Conservation (phyloP, 176 grass and related monocot genomes). For the Paspalum notatum region DNA sequence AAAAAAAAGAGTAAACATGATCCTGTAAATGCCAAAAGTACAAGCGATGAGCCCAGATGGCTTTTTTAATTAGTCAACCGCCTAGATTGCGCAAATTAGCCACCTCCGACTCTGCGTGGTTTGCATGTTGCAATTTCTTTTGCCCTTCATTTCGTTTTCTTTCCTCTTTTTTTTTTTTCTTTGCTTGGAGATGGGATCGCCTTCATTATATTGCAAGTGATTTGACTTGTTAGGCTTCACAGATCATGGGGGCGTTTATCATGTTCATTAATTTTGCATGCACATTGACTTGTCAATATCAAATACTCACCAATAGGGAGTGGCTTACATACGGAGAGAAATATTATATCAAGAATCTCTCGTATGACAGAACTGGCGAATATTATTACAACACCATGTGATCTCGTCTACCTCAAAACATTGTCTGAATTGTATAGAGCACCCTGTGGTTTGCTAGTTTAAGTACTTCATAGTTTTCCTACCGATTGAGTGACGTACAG, state of each 20-base stretch:
- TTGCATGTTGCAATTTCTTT: neutral
- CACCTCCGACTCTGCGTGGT: too few species aligned
- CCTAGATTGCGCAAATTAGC: too few species aligned
- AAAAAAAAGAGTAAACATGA: too few species aligned
- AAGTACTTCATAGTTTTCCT: neutral
- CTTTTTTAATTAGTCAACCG: too few species aligned
- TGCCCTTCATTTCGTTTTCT: neutral
- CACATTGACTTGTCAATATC: neutral
- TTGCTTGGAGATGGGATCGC: neutral
- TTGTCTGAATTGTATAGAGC: neutral
- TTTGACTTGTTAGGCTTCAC: neutral
- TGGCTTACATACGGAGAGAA: neutral
- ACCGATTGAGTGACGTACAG: neutral
- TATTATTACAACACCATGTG: neutral
- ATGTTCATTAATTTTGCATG: neutral
- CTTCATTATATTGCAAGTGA: neutral
- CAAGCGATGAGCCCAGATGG: too few species aligned
- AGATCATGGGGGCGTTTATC: neutral
- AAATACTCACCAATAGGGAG: neutral
- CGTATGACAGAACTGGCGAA: neutral
- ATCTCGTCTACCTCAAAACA: neutral
- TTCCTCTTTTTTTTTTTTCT: neutral
- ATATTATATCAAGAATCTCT: neutral
- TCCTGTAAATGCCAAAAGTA: too few species aligned
- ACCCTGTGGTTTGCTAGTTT: neutral